phyloP scores from a whole-genome alignment of 2,329 filamentous ascomycete genomes.

The Dryadomyces quercivorus region DNA sequence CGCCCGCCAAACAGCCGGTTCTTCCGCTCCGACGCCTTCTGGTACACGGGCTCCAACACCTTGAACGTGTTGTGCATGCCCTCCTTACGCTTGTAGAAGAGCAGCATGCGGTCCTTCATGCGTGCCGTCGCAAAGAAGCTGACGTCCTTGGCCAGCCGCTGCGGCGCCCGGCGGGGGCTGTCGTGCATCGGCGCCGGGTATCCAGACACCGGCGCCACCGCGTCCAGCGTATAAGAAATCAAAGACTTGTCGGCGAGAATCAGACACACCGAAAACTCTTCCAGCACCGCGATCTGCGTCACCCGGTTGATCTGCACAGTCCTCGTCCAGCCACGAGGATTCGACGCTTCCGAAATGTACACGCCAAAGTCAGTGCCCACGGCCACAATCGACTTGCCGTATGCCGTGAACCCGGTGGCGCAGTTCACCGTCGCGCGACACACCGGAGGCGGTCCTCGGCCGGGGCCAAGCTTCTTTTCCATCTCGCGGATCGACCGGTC shows the following conservation, averaged over 20 bases:
- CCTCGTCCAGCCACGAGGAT: conserved; percentile 85
- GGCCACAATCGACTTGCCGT: conserved; percentile 77
- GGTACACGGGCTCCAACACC: conserved; percentile 88
- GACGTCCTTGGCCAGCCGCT: conserved; percentile 85
- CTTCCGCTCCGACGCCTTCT: conserved; percentile 80
- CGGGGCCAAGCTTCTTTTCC: conserved; percentile 62
- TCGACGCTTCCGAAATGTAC: conserved; percentile 75
- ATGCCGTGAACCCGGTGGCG: conserved; percentile 76
- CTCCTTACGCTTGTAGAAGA: conserved; percentile 97
- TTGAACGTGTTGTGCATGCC: conserved; percentile 89
- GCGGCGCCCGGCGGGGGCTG: conserved; percentile 72
- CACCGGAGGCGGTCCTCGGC: conserved; percentile 60
- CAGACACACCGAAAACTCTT: conserved; percentile 89
- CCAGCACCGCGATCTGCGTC: conserved; percentile 86
- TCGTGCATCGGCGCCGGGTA: conserved; percentile 54
- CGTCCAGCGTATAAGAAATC: conserved; percentile 87
- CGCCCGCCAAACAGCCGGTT: conserved; percentile 53
- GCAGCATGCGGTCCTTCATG: conserved; percentile 91
- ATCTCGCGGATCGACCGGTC: conserved; percentile 84
- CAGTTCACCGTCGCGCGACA: conserved; percentile 86
- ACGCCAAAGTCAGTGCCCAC: conserved; percentile 94
- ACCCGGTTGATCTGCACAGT: conserved; percentile 66
- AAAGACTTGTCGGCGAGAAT: conserved; percentile 84
- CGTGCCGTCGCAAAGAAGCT: conserved; percentile 91
- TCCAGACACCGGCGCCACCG: conserved; percentile 54